Evolutionary conservation across 1,284 basidiomycete genomes (phyloP).

Genomic region (Lignosus rhinocerotis): DNA sequence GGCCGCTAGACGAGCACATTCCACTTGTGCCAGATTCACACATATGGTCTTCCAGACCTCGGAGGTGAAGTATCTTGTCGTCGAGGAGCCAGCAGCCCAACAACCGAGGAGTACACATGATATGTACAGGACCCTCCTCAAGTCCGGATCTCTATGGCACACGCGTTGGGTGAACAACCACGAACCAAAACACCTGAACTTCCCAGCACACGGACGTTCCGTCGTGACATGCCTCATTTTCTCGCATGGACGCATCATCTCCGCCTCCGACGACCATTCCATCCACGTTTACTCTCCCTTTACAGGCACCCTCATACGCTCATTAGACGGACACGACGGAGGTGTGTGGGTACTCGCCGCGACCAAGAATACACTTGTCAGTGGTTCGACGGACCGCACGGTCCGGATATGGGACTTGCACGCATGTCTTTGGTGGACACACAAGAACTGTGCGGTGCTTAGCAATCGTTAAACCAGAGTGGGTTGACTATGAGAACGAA

Average conservation of each 20-base stretch:
- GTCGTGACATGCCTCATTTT: slow-evolving; percentile 95
- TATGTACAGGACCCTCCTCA: slow-evolving; percentile 79
- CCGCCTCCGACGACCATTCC: slow-evolving; percentile 91
- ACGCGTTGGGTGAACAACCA: slow-evolving; percentile 76
- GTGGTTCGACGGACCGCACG: slow-evolving; percentile 91
- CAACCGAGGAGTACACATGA: slow-evolving; percentile 65
- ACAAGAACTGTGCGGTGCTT: slow-evolving; percentile 91
- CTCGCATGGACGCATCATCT: slow-evolving; percentile 91
- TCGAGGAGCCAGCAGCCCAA: slow-evolving; percentile 60
- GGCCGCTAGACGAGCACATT: slow-evolving; percentile 71
- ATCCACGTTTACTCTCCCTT: slow-evolving; percentile 89
- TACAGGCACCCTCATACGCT: slow-evolving; percentile 73
- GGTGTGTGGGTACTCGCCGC: slow-evolving; percentile 94
- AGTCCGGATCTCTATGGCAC: slow-evolving; percentile 77
- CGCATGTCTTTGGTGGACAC: slow-evolving; percentile 91
- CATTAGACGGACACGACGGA: slow-evolving; percentile 88
- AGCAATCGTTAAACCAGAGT: slow-evolving; percentile 87
- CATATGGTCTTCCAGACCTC: slow-evolving; percentile 84
- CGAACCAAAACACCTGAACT: slow-evolving; percentile 73
- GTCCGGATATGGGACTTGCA: slow-evolving; percentile 93
- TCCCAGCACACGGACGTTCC: slow-evolving; percentile 84
- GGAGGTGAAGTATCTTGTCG: slow-evolving; percentile 78
- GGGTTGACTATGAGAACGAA: slow-evolving; percentile 68
- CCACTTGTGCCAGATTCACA: slow-evolving; percentile 76
- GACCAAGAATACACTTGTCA: slow-evolving; percentile 84